Percentiles rank a stretch among this genome's conserved stretches.
These are phyloP conservation scores for Handroanthus guayacan DNA, from an alignment of 257 asterid genomes.

Conservation along the genomic window DNA sequence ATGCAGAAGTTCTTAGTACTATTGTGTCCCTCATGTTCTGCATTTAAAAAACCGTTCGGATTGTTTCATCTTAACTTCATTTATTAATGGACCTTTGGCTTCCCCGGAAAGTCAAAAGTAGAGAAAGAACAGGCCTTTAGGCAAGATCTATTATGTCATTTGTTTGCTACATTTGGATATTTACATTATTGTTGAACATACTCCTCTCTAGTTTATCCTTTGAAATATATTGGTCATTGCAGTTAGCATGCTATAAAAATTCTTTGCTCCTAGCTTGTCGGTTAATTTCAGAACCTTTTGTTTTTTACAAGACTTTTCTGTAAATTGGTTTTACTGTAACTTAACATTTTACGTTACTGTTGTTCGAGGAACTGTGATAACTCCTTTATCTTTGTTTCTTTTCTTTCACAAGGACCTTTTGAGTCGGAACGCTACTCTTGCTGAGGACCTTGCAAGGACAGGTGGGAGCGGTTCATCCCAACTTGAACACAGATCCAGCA, in stretches of 20 bases:
- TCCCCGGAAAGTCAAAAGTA: not conserved
- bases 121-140: not conserved
- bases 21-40: not conserved
- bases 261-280: not conserved
- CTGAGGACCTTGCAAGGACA: constrained; percentile 73
- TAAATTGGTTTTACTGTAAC: not conserved
- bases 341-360: not conserved
- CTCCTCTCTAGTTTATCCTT: not conserved
- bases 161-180: not conserved
- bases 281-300: not conserved
- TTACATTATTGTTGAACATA: not conserved
- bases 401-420: constrained; percentile 66
- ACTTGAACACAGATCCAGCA: constrained; percentile 55
- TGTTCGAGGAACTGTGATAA: not conserved
- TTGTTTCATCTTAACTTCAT: not conserved
- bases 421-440: constrained; percentile 83
- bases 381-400: not conserved
- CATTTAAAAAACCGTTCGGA: not conserved
- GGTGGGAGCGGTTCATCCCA: constrained; percentile 64
- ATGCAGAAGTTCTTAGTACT: constrained; percentile 5
- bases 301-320: not conserved
- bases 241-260: not conserved
- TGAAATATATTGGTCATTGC: not conserved
- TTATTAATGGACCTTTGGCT: not conserved
- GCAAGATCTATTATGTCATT: not conserved